Evolutionary conservation across 768 basidiomycete genomes (phyloP), one percentile per base, ranked within the genome.

Genomic region (Lactifluus pinguis): DNA sequence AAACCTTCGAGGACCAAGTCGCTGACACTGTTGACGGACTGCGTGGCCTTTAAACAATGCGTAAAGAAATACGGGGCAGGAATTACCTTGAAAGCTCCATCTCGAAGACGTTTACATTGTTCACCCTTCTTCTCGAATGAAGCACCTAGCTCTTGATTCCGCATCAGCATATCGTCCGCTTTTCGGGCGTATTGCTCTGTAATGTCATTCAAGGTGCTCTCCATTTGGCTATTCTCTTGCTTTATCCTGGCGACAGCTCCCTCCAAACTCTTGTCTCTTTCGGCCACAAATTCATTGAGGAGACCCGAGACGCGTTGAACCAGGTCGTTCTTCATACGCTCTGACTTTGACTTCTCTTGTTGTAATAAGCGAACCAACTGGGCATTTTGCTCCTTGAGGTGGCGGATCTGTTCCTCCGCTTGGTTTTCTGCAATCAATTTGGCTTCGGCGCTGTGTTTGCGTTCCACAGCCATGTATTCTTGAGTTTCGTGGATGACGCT

Each of bases 301-400:
- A 94, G 76, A 4, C 76, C 76, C 0, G 89, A 87, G 53, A 95
- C 78, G 42, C 84, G 85, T 45, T 86, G 80, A n/a, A 94, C 72
- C 13, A 95, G 71, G 44, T 89, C 86, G 45, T 85, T 83, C 60
- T 84, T 87, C 1, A 87, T 82, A 52, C 78, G 81, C 29, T 86
- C 83, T 0, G 86, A 80, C 61, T 83, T 86, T 14, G 70, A 69
- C 69, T 82, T 83, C 70, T 95, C 91, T 15, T 79, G 72, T 62
- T 83, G 80, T 13, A 95, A 75, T 65, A 90, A 73, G 47, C 76
- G 76, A 7, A 73, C 72, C 45, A 97, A 76, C 9, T 78, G 72
- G 32, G 77, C 76, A 68, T 95, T 95, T 70, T 95, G 91, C 55
- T 80, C 76, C 64, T 80, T 80, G 21, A 94, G 76, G 25, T 82